Percentiles rank a stretch among this genome's conserved stretches.
Conservation (phyloP, 2,329 filamentous ascomycete species). For the Periconia macrospinosa region DNA sequence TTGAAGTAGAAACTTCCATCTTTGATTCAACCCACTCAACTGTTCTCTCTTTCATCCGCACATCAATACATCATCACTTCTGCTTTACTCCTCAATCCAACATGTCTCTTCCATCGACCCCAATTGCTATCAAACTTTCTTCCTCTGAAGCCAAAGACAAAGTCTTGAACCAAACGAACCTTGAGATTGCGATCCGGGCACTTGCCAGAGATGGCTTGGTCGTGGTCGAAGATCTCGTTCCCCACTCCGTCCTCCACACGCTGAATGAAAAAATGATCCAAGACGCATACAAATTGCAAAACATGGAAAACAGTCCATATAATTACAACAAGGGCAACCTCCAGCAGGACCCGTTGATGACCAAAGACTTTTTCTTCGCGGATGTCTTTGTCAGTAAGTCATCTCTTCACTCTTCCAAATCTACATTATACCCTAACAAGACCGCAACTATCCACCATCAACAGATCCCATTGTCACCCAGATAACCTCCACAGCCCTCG, state of each 20-base stretch:
- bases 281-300: conserved; percentile 58
- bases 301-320: conserved; percentile 57
- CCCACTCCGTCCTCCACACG: conserved; percentile 54
- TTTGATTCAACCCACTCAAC: no score
- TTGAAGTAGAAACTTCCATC: no score
- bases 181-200: conserved; percentile 50
- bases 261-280: conserved; percentile 63
- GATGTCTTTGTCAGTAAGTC: conserved; percentile 57
- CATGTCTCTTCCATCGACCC: conserved; percentile 27
- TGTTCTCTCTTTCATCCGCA: neutral
- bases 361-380: conserved; percentile 40
- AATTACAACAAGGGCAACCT: conserved; percentile 67
- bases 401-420: neutral
- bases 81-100: conserved; percentile 1
- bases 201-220: conserved; percentile 37
- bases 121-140: conserved; percentile 46
- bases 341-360: conserved; percentile 62
- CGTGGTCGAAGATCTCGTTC: conserved; percentile 37
- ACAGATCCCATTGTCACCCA: conserved; percentile 59
- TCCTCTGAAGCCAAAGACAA: conserved; percentile 44
- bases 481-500: conserved; percentile 53
- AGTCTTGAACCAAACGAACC: conserved; percentile 50
- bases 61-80: neutral
- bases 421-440: neutral
- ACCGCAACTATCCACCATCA: neutral